Base-by-base conservation (phyloP, 352 stramenopile genomes). In the Globisporangium polare region DNA sequence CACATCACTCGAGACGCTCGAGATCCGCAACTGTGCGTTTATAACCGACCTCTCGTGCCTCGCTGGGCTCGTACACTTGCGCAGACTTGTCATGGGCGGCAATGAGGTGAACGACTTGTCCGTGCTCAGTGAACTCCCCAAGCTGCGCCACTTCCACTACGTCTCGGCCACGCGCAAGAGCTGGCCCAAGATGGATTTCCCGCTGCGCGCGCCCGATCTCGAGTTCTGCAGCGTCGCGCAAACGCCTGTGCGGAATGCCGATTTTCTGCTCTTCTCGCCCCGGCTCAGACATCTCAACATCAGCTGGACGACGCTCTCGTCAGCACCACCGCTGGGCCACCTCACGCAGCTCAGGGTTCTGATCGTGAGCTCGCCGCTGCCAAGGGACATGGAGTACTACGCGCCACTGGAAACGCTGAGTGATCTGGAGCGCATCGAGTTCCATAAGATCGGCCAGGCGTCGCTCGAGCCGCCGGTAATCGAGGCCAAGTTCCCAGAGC, bases 1-100 rank as follows among this genome's bases (percentile, higher is more conserved):
- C 31, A 22, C 52, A 5, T 20, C 22, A 5, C 52, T 58, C 35
- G 33, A 58, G 52, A 58, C 52, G 52, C 52, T 58, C 10, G 52
- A 58, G 52, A 58, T 58, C 12, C 35, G 31, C 20, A 58, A 29
- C 31, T 58, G 52, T 20, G 18, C 31, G 9, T 58, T 58, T 33
- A 20, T 58, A 4, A 35, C 12, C 20, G 24, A 45, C 20, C 22
- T 58, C 22, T 35, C 52, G 22, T 43, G n/a, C 3, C 52, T 58
- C 52, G 24, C n/a, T 2, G 15, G 15, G 33, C 52, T 58, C 22
- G 26, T 6, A 13, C 47, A 58, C 33, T 22, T 58, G 35, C 52
- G 52, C 33, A 24, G 52, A 12, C 52, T 58, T 9, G 20, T 43
- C 20, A n/a, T 58, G 5, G 47, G 47, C 9, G 52, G 52, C 52